A percentile compares a stretch with the other conserved stretches of the same genome.
phyloP scores from a whole-genome alignment of 768 basidiomycete species.

The Cystoderma amianthinum region DNA sequence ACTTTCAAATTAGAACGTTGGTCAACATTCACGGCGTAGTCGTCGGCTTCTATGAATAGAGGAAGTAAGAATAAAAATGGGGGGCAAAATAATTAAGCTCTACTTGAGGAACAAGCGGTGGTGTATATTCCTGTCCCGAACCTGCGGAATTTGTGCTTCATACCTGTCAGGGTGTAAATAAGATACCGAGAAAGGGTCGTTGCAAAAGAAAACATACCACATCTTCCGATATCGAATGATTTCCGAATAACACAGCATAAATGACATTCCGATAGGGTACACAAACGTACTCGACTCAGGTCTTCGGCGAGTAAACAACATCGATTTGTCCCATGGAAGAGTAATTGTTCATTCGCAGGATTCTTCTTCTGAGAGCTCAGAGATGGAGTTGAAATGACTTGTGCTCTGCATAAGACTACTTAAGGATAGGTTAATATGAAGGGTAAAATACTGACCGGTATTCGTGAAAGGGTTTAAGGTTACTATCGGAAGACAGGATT shows the following conservation, averaged over 20 bases:
- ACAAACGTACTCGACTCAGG: slow-evolving; percentile 35
- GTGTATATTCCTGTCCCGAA: slow-evolving; percentile 71
- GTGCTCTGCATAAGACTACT: slow-evolving; percentile 15
- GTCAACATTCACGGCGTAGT: slow-evolving; percentile 43
- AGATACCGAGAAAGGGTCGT: neutral
- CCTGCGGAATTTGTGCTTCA: slow-evolving; percentile 53
- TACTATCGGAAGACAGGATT: slow-evolving; percentile 37
- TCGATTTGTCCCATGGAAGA: slow-evolving; percentile 66
- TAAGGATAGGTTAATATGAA: neutral
- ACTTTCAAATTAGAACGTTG: slow-evolving; percentile 37
- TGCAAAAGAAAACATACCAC: slow-evolving; percentile 30
- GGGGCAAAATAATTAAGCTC: slow-evolving; percentile 5
- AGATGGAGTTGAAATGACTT: slow-evolving; percentile 16
- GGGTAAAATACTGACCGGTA: slow-evolving; percentile 30
- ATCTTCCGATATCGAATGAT: slow-evolving; percentile 54
- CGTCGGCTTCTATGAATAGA: slow-evolving; percentile 49
- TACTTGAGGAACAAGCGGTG: slow-evolving; percentile 61
- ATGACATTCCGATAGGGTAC: slow-evolving; percentile 40
- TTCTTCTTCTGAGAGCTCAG: slow-evolving; percentile 8
- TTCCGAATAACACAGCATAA: slow-evolving; percentile 50
- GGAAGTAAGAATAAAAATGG: slow-evolving; percentile 1
- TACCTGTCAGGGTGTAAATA: slow-evolving; percentile 27
- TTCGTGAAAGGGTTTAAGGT: slow-evolving; percentile 34
- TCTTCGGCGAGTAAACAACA: slow-evolving; percentile 53
- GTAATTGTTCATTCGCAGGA: slow-evolving; percentile 45